Evolutionary conservation across 176 grass and related monocot species (phyloP), one percentile per base, ranked within the genome.

Genomic region (Lolium rigidum): DNA sequence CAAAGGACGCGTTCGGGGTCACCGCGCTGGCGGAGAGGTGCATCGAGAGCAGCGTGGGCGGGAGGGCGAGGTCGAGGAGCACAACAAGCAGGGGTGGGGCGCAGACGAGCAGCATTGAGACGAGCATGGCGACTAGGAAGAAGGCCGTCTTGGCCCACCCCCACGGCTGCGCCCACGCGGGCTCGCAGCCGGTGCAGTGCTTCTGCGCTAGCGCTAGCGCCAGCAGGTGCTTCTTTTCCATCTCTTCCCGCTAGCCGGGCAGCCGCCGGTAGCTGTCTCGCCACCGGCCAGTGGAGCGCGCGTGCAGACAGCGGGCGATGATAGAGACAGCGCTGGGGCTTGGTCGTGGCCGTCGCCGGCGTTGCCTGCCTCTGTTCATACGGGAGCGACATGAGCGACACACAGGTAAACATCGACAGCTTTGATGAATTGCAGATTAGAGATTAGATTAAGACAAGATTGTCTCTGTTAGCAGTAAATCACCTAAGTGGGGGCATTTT

Each of bases 31-130:
- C 39, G 50, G 39, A 39, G 43, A 86, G 86, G 24, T 5, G n/a
- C 6, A 69, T 43, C 43, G 58, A 83, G 39, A 95, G 88, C 1
- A 98, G 74, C 31, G 88, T 80, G 0, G 91, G 51, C 2, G 91
- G 95, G 66, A 98, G 89, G n/a, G 92, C 81, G 24, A 95, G 86
- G 89, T 98, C 95, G 82, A 98, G 86, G 49, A 98, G 47, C 5
- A 98, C 87, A 78, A 98, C 85, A 7, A 95, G 86, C 35, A 94
- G 85, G 43, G 93, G 93, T 75, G 93, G 95, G 79, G 91, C 93
- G 90, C 93, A 98, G 81, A 95, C 91, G 78, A 98, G 86, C 22
- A 98, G 86, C 8, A 98, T 89, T 25, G 95, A 98, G 44, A 91
- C 86, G 37, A 95, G 56, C 95, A 95, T 98, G 44, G 91, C 67